Evolutionary conservation across 2,329 filamentous ascomycete genomes (phyloP).

Genomic region (Diaporthe sp.): DNA sequence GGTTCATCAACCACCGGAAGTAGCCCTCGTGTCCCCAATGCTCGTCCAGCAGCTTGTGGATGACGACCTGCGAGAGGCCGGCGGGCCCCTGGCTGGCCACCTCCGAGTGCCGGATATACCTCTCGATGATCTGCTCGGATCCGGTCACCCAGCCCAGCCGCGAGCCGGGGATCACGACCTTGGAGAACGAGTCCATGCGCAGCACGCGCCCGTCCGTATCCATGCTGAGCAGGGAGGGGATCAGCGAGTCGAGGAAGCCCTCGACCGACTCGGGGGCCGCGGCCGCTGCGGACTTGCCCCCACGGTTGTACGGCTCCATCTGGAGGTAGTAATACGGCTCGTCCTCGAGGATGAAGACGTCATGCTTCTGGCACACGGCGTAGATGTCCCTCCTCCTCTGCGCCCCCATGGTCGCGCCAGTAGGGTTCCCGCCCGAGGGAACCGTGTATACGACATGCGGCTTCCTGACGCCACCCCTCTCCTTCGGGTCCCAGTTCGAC

Average conservation of each 20-base stretch:
- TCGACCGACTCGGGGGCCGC: constrained; percentile 74
- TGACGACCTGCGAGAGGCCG: constrained; percentile 85
- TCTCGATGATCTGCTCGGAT: constrained; percentile 85
- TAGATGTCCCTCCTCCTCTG: constrained; percentile 81
- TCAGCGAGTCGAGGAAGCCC: constrained; percentile 80
- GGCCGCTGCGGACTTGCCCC: constrained; percentile 62
- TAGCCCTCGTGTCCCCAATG: constrained; percentile 95
- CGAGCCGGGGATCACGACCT: constrained; percentile 87
- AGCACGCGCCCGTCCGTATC: constrained; percentile 90
- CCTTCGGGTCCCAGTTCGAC: constrained; percentile 61
- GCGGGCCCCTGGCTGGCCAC: constrained; percentile 87
- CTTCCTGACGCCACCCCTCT: constrained; percentile 59
- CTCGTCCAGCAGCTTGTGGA: constrained; percentile 93
- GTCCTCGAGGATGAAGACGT: constrained; percentile 90
- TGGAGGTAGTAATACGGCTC: constrained; percentile 97
- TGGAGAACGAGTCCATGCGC: constrained; percentile 93
- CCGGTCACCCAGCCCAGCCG: constrained; percentile 92
- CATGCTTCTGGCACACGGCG: constrained; percentile 83
- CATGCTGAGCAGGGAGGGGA: constrained; percentile 83
- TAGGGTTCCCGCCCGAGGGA: constrained; percentile 90
- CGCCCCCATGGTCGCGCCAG: constrained; percentile 82
- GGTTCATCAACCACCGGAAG: constrained; percentile 87
- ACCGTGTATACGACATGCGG: constrained; percentile 73
- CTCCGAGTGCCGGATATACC: constrained; percentile 87
- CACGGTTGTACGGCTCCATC: constrained; percentile 79